phyloP scores from a whole-genome alignment of 345 rosid species.

The Lepidium didymum region DNA sequence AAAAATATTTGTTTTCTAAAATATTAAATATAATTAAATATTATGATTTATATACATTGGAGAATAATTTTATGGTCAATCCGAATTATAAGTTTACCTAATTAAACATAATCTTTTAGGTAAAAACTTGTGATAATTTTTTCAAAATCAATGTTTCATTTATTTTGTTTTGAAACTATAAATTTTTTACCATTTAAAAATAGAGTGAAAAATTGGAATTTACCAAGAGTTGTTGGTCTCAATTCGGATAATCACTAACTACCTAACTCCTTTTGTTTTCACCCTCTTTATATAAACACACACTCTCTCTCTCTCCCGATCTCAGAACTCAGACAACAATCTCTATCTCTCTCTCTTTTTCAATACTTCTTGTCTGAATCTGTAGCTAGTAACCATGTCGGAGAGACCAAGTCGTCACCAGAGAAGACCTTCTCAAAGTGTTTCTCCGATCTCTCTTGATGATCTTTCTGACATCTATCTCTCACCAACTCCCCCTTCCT shows the following conservation, averaged over 20 bases:
- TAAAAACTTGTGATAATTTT: too few species aligned
- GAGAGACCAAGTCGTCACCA: constrained; percentile 32
- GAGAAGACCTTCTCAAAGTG: constrained; percentile 30
- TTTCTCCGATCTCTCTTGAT: constrained; percentile 17
- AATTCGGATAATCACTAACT: constrained; percentile 11
- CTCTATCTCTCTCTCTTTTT: background rate
- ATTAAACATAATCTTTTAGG: background rate
- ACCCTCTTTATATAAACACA: constrained; percentile 17
- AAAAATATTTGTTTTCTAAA: too few species aligned
- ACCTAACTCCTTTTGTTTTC: constrained; percentile 24
- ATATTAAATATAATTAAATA: too few species aligned
- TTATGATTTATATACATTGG: too few species aligned
- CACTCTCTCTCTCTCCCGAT: constrained; percentile 4
- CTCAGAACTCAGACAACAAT: constrained; percentile 1
- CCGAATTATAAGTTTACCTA: background rate
- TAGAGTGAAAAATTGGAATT: background rate
- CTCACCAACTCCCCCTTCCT: background rate
- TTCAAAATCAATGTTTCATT: too few species aligned
- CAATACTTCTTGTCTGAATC: constrained; percentile 13
- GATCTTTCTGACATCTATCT: constrained; percentile 24
- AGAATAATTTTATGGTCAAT: too few species aligned
- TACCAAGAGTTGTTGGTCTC: background rate
- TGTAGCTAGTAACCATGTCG: constrained; percentile 24
- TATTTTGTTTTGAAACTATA: too few species aligned
- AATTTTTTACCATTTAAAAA: background rate